Evolutionary conservation across 2,329 filamentous ascomycete species (phyloP), one percentile per base, ranked within the genome.

Genomic region (Helotiales sp.): DNA sequence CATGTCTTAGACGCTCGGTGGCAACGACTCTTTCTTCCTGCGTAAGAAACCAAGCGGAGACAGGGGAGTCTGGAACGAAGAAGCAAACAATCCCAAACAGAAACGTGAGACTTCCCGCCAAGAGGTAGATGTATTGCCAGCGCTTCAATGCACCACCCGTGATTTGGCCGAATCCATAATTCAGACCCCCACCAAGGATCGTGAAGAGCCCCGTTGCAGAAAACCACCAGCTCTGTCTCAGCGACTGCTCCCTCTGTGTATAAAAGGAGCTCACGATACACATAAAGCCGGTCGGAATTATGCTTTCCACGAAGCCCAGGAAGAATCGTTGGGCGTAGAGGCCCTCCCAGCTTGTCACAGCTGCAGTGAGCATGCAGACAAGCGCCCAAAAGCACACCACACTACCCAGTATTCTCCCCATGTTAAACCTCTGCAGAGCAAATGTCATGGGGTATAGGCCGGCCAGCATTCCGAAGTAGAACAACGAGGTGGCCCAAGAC

Each of bases 401-500:
- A 13, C 74, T 81, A 13, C 90, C 89, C 2, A 93, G 83, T 1
- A 91, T 85, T 55, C 84, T 83, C n/a, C 88, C 85, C 1, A 87
- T 82, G 67, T 87, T 82, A 80, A 92, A 91, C 22, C 86, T 85
- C 77, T 93, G 91, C 1, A 92, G 81, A 0, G 86, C 81, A 67
- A 90, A 92, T 0, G 89, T 89, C 85, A 93, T 88, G 1, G 91
- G 91, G 69, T 92, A 93, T 2, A 91, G 80, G 0, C 91, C 91
- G 0, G 86, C 87, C 1, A 94, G 83, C 89, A 92, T 91, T 43
- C 91, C 91, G 71, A 93, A 93, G 80, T 93, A 93, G 80, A 93
- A 93, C 73, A 93, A 82, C 0, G 89, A 93, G 0, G 90, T 93
- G 2, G 91, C 91, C 91, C 91, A 93, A 71, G 86, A 89, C 30